A percentile compares a stretch with the other conserved stretches of the same genome.
Conservation (phyloP, 1,284 basidiomycete species). For the Cryptococcus deneoformans region DNA sequence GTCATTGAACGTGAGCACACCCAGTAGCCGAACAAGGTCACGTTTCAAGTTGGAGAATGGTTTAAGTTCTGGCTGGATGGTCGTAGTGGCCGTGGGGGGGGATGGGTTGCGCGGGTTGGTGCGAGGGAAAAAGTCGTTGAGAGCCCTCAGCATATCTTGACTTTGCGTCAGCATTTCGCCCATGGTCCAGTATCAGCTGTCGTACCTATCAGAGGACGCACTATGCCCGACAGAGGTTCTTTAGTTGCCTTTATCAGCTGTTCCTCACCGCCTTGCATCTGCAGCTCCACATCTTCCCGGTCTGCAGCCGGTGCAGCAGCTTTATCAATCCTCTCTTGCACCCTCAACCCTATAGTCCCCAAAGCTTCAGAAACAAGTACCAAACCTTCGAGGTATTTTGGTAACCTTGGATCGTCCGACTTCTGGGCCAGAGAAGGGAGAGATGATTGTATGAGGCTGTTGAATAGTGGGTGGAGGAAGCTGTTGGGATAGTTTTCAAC, state of each 20-base stretch:
- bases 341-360: conserved; percentile 61
- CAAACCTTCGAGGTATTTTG: conserved; percentile 70
- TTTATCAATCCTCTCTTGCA: conserved; percentile 39
- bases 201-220: conserved; percentile 63
- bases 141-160: conserved; percentile 58
- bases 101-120: conserved; percentile 51
- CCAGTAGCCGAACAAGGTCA: conserved; percentile 73
- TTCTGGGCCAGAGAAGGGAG: conserved; percentile 21
- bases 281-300: neutral
- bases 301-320: neutral
- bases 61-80: conserved; percentile 50
- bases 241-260: conserved; percentile 29
- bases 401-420: conserved; percentile 39
- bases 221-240: conserved; percentile 49
- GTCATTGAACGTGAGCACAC: conserved; percentile 64
- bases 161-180: conserved; percentile 3
- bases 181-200: neutral
- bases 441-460: conserved; percentile 25
- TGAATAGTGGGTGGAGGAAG: conserved; percentile 25
- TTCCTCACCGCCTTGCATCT: conserved; percentile 21
- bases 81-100: conserved; percentile 43
- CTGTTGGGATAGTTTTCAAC: neutral
- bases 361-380: conserved; percentile 75
- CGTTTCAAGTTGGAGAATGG: conserved; percentile 63
- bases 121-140: conserved; percentile 72